Base-by-base conservation (phyloP, 305 asterid genomes). In the Fraxinus sp. region DNA sequence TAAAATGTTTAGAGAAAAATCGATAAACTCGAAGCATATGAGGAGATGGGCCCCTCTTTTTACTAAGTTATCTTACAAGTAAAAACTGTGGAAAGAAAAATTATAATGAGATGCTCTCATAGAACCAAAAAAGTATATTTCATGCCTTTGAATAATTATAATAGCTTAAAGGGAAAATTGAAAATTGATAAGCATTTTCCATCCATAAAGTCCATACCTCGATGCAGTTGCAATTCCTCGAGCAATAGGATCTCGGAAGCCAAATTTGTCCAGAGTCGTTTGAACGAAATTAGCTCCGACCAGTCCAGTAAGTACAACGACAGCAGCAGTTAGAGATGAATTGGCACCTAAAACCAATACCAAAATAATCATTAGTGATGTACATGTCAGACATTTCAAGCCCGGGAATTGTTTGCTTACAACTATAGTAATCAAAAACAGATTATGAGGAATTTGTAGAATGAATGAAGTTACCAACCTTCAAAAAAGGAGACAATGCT, bases 161-260 rank as follows among this genome's bases (percentile, higher is more conserved):
- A 3, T 9, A 64, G 72, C n/a, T 24, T 22, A 3, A 24, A 3
- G 2, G 41, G 22, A 30, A 70, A 28, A 9, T 22, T 22, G 73
- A 24, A 66, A 66, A 70, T 70, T 70, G 39, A 70, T 26, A 26
- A 70, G 75, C 41, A 5, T 30, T 32, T 30, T 70, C 14, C 75
- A 13, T 70, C 3, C 22, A 70, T 28, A 14, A 2, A 71, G 33
- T 0, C 20, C n/a, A 30, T 91, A 96, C 99, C 99, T 96, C 57
- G 99, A 96, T 30, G 99, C 98, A 84, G 99, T 94, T 78, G 99
- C 99, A 79, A 96, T 96, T 85, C 99, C 99, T 85, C 99, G 92
- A 77, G 98, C 98, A 78, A 96, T 93, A 77, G 99, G 99, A 85
- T 96, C 99, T 0, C 89, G 88, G 87, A 94, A 96, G 49, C 99